Percentiles rank a stretch among this genome's conserved stretches.
Conservation (phyloP, 805 yeast genomes). For the Sugiyamaella americana region DNA sequence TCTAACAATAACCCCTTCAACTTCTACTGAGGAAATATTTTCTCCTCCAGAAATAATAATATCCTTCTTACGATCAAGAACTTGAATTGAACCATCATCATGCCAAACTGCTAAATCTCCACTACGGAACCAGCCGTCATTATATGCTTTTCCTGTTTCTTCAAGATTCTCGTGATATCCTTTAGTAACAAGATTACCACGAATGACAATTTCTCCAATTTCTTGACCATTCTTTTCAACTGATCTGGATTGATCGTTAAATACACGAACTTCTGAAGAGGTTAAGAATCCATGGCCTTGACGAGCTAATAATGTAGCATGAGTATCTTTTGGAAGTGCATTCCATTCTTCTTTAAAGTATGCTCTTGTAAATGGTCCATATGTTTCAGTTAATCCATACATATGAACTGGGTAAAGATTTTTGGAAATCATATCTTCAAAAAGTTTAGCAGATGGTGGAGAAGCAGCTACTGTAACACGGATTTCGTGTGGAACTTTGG, state of each 20-base stretch:
- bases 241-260: slow-evolving; percentile 21
- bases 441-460: slow-evolving; percentile 33
- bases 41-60: slow-evolving; percentile 35
- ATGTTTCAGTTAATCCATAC: slow-evolving; percentile 35
- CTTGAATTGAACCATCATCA: slow-evolving; percentile 30
- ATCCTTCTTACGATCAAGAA: slow-evolving; percentile 34
- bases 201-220: slow-evolving; percentile 32
- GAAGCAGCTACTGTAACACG: slow-evolving; percentile 34
- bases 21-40: slow-evolving; percentile 33
- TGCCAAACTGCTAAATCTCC: slow-evolving; percentile 35
- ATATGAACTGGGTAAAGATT: slow-evolving; percentile 32
- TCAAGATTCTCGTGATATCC: slow-evolving; percentile 31
- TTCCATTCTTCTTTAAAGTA: slow-evolving; percentile 31
- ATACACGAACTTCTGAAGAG: slow-evolving; percentile 26
- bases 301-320: slow-evolving; percentile 27
- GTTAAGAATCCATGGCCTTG: slow-evolving; percentile 33
- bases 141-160: slow-evolving; percentile 30
- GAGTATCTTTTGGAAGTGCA: slow-evolving; percentile 23
- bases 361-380: slow-evolving; percentile 32
- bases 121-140: slow-evolving; percentile 29
- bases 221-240: slow-evolving; percentile 28
- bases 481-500: slow-evolving; percentile 23
- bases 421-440: slow-evolving; percentile 29
- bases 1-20: slow-evolving; percentile 26
- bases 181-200: slow-evolving; percentile 30